Evolutionary conservation across 108 stramenopile species (phyloP).

Genomic region (Pinguiococcus pyrenoidosus): DNA sequence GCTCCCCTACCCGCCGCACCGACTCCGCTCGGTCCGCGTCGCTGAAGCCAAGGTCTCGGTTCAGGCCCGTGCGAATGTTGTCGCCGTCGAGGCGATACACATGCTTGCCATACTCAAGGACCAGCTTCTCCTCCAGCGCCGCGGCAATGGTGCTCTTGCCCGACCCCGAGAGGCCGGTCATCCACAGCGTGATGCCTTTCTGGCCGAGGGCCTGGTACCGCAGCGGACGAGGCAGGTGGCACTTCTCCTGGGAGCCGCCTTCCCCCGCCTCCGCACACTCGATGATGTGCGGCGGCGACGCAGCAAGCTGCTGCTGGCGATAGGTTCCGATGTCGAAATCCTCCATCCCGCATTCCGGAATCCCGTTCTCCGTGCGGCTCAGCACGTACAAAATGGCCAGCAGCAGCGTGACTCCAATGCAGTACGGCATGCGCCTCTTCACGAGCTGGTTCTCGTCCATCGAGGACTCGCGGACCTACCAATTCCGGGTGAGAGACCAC

Average conservation of each 20-base stretch:
- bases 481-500: too few relatives aligned
- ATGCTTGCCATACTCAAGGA: slow-evolving; percentile 81
- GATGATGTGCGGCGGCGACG: slow-evolving; percentile 87
- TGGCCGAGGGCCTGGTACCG: slow-evolving; percentile 79
- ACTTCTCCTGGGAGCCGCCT: slow-evolving; percentile 75
- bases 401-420: slow-evolving; percentile 26
- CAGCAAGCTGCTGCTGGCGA: slow-evolving; percentile 53
- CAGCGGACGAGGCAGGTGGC: slow-evolving; percentile 65
- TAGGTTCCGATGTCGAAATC: slow-evolving; percentile 57
- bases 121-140: slow-evolving; percentile 80
- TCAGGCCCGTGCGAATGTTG: slow-evolving; percentile 56
- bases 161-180: slow-evolving; percentile 86
- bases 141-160: slow-evolving; percentile 96
- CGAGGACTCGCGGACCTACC: too few relatives aligned
- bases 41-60: slow-evolving; percentile 69
- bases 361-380: slow-evolving; percentile 4
- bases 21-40: slow-evolving; percentile 84
- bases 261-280: slow-evolving; percentile 78
- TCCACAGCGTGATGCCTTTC: slow-evolving; percentile 93
- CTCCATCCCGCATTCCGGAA: slow-evolving; percentile 4
- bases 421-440: slow-evolving; percentile 29
- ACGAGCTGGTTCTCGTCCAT: too few relatives aligned
- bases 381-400: slow-evolving; percentile 31
- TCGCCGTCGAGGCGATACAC: slow-evolving; percentile 94
- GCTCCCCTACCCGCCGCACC: slow-evolving; percentile 87